Base-by-base conservation (phyloP, 768 basidiomycete genomes). In the Rhodotorula kratochvilovae region DNA sequence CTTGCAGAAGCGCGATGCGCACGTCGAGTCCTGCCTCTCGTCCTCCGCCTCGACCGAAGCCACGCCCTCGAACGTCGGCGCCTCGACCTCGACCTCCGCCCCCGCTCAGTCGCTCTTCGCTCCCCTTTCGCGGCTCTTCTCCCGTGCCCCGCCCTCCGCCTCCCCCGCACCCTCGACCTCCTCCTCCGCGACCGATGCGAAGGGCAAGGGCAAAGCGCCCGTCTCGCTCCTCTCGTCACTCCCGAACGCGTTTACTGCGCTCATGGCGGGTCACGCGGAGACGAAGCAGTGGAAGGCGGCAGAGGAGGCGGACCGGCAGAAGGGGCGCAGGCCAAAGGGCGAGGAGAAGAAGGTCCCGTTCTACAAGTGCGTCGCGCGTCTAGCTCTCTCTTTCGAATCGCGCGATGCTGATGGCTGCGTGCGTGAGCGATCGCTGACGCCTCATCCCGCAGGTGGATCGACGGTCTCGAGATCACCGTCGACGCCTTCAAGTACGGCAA, bases 391-490 rank as follows among this genome's bases (percentile, higher is more conserved):
- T 27, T 12, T n/a, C 25, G 50, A 27, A 12, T 50, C 11, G 1
- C 51, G 29, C 15, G 8, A n/a, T 13, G 51, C 51, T 31, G 31
- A 29, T 33, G 15, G 19, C n/a, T 46, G 31, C 53, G 3, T 33
- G n/a, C n/a, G n/a, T n/a, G n/a, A n/a, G n/a, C n/a, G n/a, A n/a
- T n/a, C n/a, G n/a, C 13, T 53, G 27, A 5, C 25, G 25, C 29
- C 21, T 23, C 17, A 4, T 45, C 45, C 25, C 10, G 7, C 27
- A 59, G 51, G 54, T 75, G 74, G 74, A 79, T 98, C 75, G 90
- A 91, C 76, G 95, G 96, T 2, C 96, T 98, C 93, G 92, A 94
- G 16, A 90, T 99, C 35, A 92, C 95, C 25, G 96, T 99, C 1
- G 96, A 99, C 78, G 96, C 94, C 3, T 99, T 99, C 81, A 86